Conservation (phyloP, 2,329 filamentous ascomycete genomes). For the Ascochyta lentis region DNA sequence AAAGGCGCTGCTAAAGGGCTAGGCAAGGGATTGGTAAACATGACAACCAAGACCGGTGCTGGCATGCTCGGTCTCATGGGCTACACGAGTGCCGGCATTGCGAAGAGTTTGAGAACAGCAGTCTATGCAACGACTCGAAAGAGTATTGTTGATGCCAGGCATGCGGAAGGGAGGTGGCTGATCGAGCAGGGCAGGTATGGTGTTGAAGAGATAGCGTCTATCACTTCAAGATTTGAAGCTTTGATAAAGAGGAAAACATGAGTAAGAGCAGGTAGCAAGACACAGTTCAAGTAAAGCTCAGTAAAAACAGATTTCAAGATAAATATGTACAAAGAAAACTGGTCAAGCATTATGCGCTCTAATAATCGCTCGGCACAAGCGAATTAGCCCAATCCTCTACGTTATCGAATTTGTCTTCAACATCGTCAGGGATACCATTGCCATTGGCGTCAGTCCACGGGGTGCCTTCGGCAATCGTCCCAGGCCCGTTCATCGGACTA, state of each 20-base stretch:
- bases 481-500: conserved; percentile 50
- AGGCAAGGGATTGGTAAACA: conserved; percentile 36
- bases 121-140: conserved; percentile 11
- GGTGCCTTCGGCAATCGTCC: conserved; percentile 49
- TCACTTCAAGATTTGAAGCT: no score
- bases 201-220: neutral
- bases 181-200: conserved; percentile 5
- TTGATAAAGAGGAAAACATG: neutral
- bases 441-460: conserved; percentile 55
- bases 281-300: no score
- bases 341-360: neutral
- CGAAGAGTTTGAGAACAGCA: conserved; percentile 15
- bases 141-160: conserved; percentile 11
- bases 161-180: conserved; percentile 15
- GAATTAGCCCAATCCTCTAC: conserved; percentile 61
- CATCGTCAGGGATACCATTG: conserved; percentile 60
- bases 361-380: conserved; percentile 46
- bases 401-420: conserved; percentile 55
- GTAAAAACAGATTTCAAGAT: no score
- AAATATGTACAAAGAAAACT: neutral
- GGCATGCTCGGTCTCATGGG: conserved; percentile 24
- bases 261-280: neutral
- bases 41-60: conserved; percentile 22
- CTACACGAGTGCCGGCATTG: conserved; percentile 61
- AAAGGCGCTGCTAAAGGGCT: conserved; percentile 61